Evolutionary conservation across 176 grass and related monocot genomes (phyloP).

Genomic region (Triticum turgidum): DNA sequence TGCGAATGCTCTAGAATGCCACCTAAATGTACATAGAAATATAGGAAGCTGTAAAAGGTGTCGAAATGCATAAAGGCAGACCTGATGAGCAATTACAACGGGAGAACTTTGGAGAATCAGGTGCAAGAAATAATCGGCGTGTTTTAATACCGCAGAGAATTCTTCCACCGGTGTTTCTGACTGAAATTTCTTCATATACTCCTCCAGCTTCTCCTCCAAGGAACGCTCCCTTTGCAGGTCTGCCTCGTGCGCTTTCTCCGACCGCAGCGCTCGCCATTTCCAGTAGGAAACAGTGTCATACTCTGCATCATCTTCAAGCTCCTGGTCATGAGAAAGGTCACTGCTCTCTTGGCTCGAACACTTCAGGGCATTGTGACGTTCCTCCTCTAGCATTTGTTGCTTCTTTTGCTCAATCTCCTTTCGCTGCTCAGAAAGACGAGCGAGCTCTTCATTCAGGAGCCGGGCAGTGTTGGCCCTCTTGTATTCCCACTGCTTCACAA

Average conservation of each 20-base stretch:
- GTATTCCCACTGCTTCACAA: conserved; percentile 71
- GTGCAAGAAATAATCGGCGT: conserved; percentile 91
- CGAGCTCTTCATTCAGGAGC: conserved; percentile 71
- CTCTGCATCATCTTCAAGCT: conserved; percentile 60
- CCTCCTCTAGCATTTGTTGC: conserved; percentile 62
- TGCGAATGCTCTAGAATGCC: no score
- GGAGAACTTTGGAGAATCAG: conserved; percentile 92
- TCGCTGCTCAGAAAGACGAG: conserved; percentile 50
- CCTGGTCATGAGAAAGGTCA: conserved; percentile 34
- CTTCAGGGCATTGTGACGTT: conserved; percentile 55
- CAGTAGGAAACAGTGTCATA: conserved; percentile 52
- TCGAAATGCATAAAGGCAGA: conserved; percentile 15
- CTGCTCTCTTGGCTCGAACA: conserved; percentile 32
- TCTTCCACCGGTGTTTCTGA: conserved; percentile 59
- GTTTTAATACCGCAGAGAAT: conserved; percentile 62
- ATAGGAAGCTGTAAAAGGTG: conserved; percentile 16
- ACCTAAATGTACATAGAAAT: no score
- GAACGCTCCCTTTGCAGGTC: conserved; percentile 68
- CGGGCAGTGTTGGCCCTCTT: conserved; percentile 43
- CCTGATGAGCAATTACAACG: conserved; percentile 93
- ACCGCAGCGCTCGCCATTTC: conserved; percentile 50
- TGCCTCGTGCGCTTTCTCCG: conserved; percentile 55
- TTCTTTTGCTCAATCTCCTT: conserved; percentile 74
- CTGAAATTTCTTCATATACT: conserved; percentile 59
- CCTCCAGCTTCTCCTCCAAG: conserved; percentile 14